Base-by-base conservation (phyloP, 1,284 basidiomycete genomes). In the Pyrrhoderma noxium region DNA sequence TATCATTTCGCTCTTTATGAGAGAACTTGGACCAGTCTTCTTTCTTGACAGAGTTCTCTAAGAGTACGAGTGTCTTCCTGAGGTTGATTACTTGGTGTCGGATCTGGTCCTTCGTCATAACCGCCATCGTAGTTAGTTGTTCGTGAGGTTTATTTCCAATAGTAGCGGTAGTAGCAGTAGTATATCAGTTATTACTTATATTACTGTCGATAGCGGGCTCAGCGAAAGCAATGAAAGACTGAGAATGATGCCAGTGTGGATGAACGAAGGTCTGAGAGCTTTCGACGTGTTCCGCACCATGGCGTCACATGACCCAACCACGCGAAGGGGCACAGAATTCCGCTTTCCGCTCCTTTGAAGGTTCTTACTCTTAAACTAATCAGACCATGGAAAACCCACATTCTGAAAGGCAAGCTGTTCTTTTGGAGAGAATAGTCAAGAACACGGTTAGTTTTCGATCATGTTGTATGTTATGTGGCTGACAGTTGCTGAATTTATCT, bases 401-500 rank as follows among this genome's bases (percentile, higher is more conserved):
- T 63, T 89, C 92, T 56, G 90, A 93, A 66, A 76, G 89, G 55
- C 93, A 96, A 65, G 89, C 88, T 31, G 81, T 93, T 36, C 76
- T 95, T 31, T 75, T 95, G 2, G 90, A 93, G 61, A 79, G 93
- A 23, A 94, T 96, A 58, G 74, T 93, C 37, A 93, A 93, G 68
- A 95, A 92, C 60, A 81, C 88, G 8, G 91, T 93, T 57, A 61
- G 85, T 68, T n/a, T n/a, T n/a, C n/a, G n/a, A 48, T 57, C 47
- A 38, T 60, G 53, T 23, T 2, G 54, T 9, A 19, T 49, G n/a
- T 31, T 48, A 38, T 16, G 25, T 18, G n/a, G 53, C 13, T 25
- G 16, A 27, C 35, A 11, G 21, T 22, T 47, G 18, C 53, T 49
- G 34, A 43, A 11, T 45, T 13, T 3, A 36, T 48, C 22, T 11